phyloP scores from a whole-genome alignment of 1,284 basidiomycete genomes.

The Crucibulum parvulum region DNA sequence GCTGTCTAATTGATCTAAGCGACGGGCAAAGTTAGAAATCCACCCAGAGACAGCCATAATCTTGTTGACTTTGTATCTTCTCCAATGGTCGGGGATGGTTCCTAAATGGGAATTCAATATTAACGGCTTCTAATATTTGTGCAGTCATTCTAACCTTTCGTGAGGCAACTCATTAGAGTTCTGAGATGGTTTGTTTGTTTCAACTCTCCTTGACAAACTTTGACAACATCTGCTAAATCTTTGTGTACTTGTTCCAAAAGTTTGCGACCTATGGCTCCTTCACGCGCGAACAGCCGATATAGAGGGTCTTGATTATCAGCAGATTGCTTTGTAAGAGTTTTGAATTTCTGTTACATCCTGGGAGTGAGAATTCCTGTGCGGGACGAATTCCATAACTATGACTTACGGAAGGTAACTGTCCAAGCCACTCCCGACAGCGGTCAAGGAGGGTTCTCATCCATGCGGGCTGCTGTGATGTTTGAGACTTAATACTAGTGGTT shows the following conservation, averaged over 20 bases:
- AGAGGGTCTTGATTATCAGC: constrained; percentile 84
- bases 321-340: constrained; percentile 65
- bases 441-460: constrained; percentile 91
- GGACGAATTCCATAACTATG: background rate
- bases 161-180: constrained; percentile 85
- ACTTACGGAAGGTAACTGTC: constrained; percentile 75
- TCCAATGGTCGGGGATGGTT: constrained; percentile 89
- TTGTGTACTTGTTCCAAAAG: constrained; percentile 80
- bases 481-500: constrained; percentile 58
- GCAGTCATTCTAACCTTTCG: constrained; percentile 68
- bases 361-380: constrained; percentile 2
- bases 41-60: constrained; percentile 84
- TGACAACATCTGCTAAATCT: constrained; percentile 83
- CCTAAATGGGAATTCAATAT: constrained; percentile 49
- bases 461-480: constrained; percentile 79
- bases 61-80: constrained; percentile 86
- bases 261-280: constrained; percentile 81
- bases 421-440: constrained; percentile 85
- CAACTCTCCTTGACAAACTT: constrained; percentile 85
- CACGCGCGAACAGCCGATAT: constrained; percentile 88
- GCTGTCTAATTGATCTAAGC: constrained; percentile 82
- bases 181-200: constrained; percentile 97
- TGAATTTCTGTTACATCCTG: constrained; percentile 57
- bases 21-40: constrained; percentile 83
- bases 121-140: background rate